These are phyloP conservation scores for Chlorella ohadii DNA, from an alignment of 139 green algal genomes.

Conservation along the genomic window DNA sequence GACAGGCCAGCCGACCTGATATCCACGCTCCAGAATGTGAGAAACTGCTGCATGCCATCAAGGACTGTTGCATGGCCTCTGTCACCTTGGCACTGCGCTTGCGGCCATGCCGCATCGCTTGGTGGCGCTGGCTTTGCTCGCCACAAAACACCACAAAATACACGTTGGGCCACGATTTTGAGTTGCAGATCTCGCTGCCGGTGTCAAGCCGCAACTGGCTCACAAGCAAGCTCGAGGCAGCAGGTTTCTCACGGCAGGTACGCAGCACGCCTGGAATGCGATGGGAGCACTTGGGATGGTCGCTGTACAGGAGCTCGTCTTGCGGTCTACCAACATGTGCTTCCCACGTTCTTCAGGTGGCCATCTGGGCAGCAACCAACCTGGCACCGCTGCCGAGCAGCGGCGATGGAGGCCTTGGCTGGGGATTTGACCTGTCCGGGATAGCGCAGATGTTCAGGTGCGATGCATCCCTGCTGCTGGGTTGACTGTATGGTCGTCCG, in stretches of 20 bases:
- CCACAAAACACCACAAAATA: too few species aligned
- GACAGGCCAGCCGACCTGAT: conserved; percentile 90
- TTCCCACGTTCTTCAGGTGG: conserved; percentile 31
- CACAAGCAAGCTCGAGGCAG: conserved; percentile 46
- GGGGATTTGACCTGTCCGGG: conserved; percentile 90
- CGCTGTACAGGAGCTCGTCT: too few species aligned
- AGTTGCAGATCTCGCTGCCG: conserved; percentile 56
- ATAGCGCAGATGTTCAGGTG: conserved; percentile 86
- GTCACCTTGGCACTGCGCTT: too few species aligned
- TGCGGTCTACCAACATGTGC: too few species aligned
- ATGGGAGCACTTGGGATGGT: too few species aligned
- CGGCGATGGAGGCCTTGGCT: conserved; percentile 53
- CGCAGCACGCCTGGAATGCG: not conserved
- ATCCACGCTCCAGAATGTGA: conserved; percentile 62
- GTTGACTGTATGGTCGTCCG: not conserved
- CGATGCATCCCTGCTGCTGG: not conserved
- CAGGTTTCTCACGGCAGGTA: conserved; percentile 47
- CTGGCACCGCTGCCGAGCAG: conserved; percentile 56
- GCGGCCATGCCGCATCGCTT: too few species aligned
- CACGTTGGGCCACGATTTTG: too few species aligned
- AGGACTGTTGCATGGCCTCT: too few species aligned
- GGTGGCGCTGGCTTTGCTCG: too few species aligned
- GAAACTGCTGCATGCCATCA: too few species aligned
- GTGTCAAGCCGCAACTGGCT: conserved; percentile 64
- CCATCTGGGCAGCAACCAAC: conserved; percentile 90